Evolutionary conservation across 176 grass and related monocot species (phyloP), one percentile per base, ranked within the genome.

Genomic region (Pharus latifolius): DNA sequence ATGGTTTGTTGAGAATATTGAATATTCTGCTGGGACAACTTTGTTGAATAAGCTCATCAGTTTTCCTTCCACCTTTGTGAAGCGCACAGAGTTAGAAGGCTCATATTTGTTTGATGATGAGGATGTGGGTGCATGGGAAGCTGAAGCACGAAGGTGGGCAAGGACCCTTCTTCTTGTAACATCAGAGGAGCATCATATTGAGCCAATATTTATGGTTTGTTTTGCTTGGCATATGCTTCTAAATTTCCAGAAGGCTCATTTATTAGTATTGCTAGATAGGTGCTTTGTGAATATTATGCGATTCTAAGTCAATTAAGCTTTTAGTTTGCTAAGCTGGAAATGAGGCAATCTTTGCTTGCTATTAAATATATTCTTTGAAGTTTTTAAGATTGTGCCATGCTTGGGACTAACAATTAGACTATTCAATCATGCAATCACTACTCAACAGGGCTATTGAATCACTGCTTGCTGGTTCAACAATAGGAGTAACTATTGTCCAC

Each of bases 91-190:
- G 47, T 66, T 57, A 53, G 74, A 84, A 69, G 76, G 60, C 23
- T 80, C 53, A n/a, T 58, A 58, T 65, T 54, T 76, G 51, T 97
- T 87, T 85, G 93, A 97, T 78, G 93, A 97, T 19, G 93, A 92
- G 65, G 93, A 97, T 66, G 77, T 87, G 24, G 49, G 76, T 77
- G 77, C 83, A 77, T 97, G 93, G 93, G 93, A 92, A 87, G 75
- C 70, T 74, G 86, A 87, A 73, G 86, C 88, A 60, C 84, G 73
- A 79, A 92, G 93, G 74, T 97, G 93, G 93, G 81, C 93, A 29
- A 88, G 89, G 67, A 52, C 77, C 71, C 79, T 97, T 81, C 42
- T 92, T 86, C 83, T 96, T 87, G 72, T 87, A 80, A 67, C 74
- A 60, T 80, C 77, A 44, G 76, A 91, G 43, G 80, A 84, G 66